These are phyloP conservation scores for Geranomyces michiganensis DNA, from an alignment of 192 early-diverging fungal species.

Conservation along the genomic window DNA sequence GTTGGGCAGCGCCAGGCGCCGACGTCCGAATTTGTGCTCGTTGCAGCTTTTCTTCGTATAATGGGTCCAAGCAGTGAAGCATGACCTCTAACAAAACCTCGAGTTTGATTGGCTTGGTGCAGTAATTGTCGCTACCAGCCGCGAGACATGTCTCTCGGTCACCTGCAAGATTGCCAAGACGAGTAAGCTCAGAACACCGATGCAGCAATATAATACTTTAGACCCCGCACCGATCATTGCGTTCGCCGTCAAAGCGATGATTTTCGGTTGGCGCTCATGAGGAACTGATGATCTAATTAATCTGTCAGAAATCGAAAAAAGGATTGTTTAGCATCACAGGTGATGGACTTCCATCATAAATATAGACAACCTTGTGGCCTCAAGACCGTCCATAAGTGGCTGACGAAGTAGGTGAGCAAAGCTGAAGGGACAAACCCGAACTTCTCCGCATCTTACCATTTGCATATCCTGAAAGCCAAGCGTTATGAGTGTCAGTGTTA, in stretches of 20 bases:
- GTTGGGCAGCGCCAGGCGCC: background rate
- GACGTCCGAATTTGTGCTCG: background rate
- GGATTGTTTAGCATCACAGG: background rate
- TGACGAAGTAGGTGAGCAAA: background rate
- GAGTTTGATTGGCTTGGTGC: constrained; percentile 20
- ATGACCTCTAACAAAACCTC: constrained; percentile 8
- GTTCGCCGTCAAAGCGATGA: constrained; percentile 27
- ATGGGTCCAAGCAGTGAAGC: constrained; percentile 13
- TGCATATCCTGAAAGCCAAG: too few species aligned
- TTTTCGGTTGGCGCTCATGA: constrained; percentile 13
- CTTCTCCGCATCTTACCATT: too few species aligned
- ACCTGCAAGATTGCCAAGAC: background rate
- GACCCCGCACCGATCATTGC: constrained; percentile 19
- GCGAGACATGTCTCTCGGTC: constrained; percentile 23
- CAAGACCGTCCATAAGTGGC: constrained; percentile 24
- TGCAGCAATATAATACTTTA: too few species aligned
- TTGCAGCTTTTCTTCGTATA: constrained; percentile 2
- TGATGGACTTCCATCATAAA: background rate
- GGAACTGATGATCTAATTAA: constrained; percentile 6
- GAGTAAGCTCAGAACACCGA: too few species aligned
- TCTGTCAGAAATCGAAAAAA: background rate
- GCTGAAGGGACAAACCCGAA: too few species aligned
- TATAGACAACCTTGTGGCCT: constrained; percentile 10
- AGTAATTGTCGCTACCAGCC: constrained; percentile 22
- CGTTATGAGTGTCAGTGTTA: too few species aligned